phyloP scores from a whole-genome alignment of 2,329 filamentous ascomycete species.

The Helicocarpus griseus region DNA sequence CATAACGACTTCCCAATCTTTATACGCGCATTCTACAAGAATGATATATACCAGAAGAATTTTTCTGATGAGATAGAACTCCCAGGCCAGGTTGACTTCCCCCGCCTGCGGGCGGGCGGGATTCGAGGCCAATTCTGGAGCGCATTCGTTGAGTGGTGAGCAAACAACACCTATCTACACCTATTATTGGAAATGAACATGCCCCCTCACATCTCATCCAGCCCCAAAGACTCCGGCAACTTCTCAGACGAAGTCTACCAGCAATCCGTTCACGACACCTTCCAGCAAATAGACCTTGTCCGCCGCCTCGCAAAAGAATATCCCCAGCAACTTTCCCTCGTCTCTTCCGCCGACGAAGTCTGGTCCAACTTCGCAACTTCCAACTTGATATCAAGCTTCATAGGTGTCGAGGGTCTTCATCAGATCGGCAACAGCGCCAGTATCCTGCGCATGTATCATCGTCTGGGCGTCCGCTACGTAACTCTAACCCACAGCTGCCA shows the following conservation, averaged over 20 bases:
- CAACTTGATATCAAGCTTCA: slow-evolving; percentile 62
- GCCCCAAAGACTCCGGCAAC: slow-evolving; percentile 9
- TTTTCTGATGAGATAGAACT: slow-evolving; percentile 66
- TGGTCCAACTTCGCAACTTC: slow-evolving; percentile 55
- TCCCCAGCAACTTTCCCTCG: slow-evolving; percentile 50
- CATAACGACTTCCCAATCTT: slow-evolving; percentile 80
- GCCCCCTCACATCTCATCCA: neutral
- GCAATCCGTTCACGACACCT: slow-evolving; percentile 54
- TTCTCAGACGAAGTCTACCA: slow-evolving; percentile 20
- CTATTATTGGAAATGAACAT: no score
- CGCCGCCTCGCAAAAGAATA: slow-evolving; percentile 54
- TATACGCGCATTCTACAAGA: slow-evolving; percentile 57
- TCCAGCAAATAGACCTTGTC: slow-evolving; percentile 67
- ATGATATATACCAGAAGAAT: slow-evolving; percentile 64
- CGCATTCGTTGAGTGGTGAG: slow-evolving; percentile 61
- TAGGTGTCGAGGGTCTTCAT: slow-evolving; percentile 80
- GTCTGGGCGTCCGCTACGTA: slow-evolving; percentile 73
- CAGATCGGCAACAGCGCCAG: slow-evolving; percentile 73
- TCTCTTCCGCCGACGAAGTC: slow-evolving; percentile 49
- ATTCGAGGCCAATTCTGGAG: slow-evolving; percentile 81
- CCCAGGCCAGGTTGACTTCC: slow-evolving; percentile 64
- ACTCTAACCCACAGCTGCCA: slow-evolving; percentile 92
- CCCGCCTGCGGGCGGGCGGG: slow-evolving; percentile 59
- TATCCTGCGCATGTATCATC: slow-evolving; percentile 62
- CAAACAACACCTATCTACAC: no score